Percentiles rank a stretch among this genome's conserved stretches.
These are phyloP conservation scores for Gremmenia infestans DNA, from an alignment of 2,329 filamentous ascomycete species.

Conservation along the genomic window DNA sequence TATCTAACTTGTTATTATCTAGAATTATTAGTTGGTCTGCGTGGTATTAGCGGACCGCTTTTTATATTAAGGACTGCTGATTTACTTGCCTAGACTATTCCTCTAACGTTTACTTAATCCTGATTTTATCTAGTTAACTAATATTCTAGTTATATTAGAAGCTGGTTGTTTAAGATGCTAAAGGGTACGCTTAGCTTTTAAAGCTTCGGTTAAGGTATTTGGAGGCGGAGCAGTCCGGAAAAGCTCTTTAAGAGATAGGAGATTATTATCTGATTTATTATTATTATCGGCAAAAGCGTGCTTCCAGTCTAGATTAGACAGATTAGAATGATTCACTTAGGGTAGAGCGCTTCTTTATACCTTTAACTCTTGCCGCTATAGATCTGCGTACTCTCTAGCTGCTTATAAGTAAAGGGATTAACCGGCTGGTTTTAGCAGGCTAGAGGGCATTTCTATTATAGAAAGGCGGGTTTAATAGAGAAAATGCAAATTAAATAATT, in stretches of 20 bases:
- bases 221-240: slow-evolving; percentile 4
- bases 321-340: slow-evolving; percentile 9
- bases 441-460: slow-evolving; percentile 6
- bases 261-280: slow-evolving; percentile 6
- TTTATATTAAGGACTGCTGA: slow-evolving; percentile 4
- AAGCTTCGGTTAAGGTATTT: slow-evolving; percentile 9
- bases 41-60: slow-evolving; percentile 7
- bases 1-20: slow-evolving; percentile 9
- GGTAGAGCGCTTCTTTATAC: slow-evolving; percentile 4
- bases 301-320: too few species aligned
- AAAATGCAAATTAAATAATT: slow-evolving; percentile 16
- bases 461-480: slow-evolving; percentile 7
- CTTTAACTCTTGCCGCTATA: slow-evolving; percentile 8
- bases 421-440: slow-evolving; percentile 9
- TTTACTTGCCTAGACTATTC: too few species aligned
- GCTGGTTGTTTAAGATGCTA: slow-evolving; percentile 6
- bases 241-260: slow-evolving; percentile 9
- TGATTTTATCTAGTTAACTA: slow-evolving; percentile 3
- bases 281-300: slow-evolving; percentile 7
- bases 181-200: slow-evolving; percentile 3
- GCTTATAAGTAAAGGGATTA: not conserved
- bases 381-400: slow-evolving; percentile 9
- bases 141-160: not conserved
- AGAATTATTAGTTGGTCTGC: slow-evolving; percentile 10
- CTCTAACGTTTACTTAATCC: too few species aligned